Percentiles rank a stretch among this genome's conserved stretches.
These are phyloP conservation scores for Cyclotella atomus DNA, from an alignment of 108 stramenopile genomes.

Conservation along the genomic window DNA sequence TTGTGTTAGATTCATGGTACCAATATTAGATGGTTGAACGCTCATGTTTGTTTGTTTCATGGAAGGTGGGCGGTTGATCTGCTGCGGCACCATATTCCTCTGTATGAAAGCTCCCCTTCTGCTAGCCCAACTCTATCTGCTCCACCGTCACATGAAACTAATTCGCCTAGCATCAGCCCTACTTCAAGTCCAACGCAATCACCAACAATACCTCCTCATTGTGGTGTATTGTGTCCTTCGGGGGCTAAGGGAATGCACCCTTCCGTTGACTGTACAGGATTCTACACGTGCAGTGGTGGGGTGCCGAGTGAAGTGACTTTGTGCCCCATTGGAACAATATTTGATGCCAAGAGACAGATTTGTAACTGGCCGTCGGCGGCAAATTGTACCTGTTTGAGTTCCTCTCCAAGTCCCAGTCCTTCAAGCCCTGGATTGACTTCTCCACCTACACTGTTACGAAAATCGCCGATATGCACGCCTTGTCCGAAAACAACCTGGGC, in stretches of 20 bases:
- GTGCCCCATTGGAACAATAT: conserved; percentile 13
- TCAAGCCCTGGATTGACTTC: too few relatives aligned
- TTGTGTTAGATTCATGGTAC: too few relatives aligned
- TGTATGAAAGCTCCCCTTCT: neutral
- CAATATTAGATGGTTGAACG: too few relatives aligned
- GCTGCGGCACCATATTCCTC: conserved; percentile 10
- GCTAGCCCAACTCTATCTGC: conserved; percentile 3
- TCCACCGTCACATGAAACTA: conserved; percentile 16
- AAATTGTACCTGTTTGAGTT: conserved; percentile 9
- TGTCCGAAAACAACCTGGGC: neutral
- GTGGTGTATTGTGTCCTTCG: conserved; percentile 2
- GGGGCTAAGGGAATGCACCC: conserved; percentile 6
- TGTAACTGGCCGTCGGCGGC: conserved; percentile 24
- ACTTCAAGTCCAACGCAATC: conserved; percentile 1
- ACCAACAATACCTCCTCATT: conserved; percentile 11
- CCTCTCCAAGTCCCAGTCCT: too few relatives aligned
- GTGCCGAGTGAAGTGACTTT: neutral
- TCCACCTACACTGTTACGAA: neutral
- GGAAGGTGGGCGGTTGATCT: conserved; percentile 41
- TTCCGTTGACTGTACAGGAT: conserved; percentile 16
- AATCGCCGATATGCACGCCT: neutral
- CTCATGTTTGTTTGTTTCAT: too few relatives aligned
- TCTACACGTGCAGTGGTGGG: conserved; percentile 17
- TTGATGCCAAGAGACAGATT: neutral
- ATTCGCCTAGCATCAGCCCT: too few relatives aligned